Evolutionary conservation across 768 basidiomycete species (phyloP).

Genomic region (Hydnum rufescens): DNA sequence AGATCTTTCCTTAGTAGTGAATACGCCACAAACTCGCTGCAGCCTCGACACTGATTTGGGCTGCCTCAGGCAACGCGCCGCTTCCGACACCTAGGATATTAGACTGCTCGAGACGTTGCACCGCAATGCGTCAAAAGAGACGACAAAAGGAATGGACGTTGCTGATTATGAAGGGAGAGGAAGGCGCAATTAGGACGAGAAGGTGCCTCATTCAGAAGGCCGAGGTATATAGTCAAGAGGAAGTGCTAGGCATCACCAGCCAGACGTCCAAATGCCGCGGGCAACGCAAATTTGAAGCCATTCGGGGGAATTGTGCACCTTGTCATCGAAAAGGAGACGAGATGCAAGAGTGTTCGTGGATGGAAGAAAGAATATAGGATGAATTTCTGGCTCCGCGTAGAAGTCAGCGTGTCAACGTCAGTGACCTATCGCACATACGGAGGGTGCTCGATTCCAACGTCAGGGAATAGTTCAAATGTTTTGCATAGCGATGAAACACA

Average conservation of each 20-base stretch:
- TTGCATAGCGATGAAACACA: conserved; percentile 22
- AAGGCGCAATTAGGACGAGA: neutral
- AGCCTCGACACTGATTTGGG: conserved; percentile 45
- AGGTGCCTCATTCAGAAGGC: conserved; percentile 7
- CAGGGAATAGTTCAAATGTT: conserved; percentile 32
- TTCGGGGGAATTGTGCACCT: conserved; percentile 15
- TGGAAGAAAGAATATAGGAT: conserved; percentile 52
- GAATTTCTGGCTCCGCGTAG: conserved; percentile 16
- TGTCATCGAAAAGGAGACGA: conserved; percentile 40
- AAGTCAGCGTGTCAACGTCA: conserved; percentile 27
- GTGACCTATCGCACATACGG: conserved; percentile 54
- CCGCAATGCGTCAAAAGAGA: conserved; percentile 22
- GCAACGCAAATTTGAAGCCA: conserved; percentile 32
- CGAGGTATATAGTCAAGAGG: conserved; percentile 59
- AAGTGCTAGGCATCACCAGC: conserved; percentile 61
- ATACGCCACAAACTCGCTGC: conserved; percentile 53
- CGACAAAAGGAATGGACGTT: conserved; percentile 29
- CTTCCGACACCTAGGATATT: conserved; percentile 74
- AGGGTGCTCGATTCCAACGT: conserved; percentile 56
- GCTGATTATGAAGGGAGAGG: conserved; percentile 9
- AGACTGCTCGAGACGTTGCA: conserved; percentile 25
- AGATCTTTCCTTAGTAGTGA: conserved; percentile 26
- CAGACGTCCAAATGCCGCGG: conserved; percentile 46
- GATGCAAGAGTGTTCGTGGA: conserved; percentile 69
- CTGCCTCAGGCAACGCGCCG: conserved; percentile 40